Percentiles rank a stretch among this genome's conserved stretches.
These are phyloP conservation scores for Saccharum spontaneum DNA, from an alignment of 176 grass and related monocot genomes.

Conservation along the genomic window DNA sequence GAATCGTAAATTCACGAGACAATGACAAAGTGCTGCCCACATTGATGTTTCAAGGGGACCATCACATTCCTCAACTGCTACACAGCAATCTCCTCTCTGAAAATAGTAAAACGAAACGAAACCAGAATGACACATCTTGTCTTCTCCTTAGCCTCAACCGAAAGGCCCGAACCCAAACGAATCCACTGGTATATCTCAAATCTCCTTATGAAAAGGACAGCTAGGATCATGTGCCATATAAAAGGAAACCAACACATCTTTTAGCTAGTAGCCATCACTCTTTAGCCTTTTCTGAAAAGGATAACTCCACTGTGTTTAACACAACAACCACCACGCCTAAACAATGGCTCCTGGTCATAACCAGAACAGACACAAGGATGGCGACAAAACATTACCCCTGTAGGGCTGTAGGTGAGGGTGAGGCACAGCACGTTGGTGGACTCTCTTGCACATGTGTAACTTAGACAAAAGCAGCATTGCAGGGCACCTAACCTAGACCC, in stretches of 20 bases:
- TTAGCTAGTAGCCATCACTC: constrained; percentile 13
- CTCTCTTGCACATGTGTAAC: constrained; percentile 26
- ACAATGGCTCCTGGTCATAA: constrained; percentile 9
- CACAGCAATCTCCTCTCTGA: constrained; percentile 21
- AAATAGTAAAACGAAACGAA: constrained; percentile 23
- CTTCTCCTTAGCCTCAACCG: constrained; percentile 36
- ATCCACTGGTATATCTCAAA: constrained; percentile 8
- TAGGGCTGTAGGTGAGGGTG: background rate
- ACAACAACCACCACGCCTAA: constrained; percentile 33
- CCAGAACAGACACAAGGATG: constrained; percentile 16
- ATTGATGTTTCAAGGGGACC: constrained; percentile 28
- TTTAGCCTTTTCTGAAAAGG: constrained; percentile 38
- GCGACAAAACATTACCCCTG: constrained; percentile 35
- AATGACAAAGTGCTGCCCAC: constrained; percentile 37
- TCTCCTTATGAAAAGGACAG: constrained; percentile 16
- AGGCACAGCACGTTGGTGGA: constrained; percentile 18
- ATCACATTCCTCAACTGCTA: constrained; percentile 37
- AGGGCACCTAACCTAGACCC: constrained; percentile 37
- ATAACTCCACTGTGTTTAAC: constrained; percentile 35
- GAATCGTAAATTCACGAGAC: constrained; percentile 31
- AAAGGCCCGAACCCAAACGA: constrained; percentile 17
- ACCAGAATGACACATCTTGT: constrained; percentile 51
- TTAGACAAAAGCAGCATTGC: constrained; percentile 38
- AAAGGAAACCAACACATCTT: constrained; percentile 40
- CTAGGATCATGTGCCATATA: constrained; percentile 43